Percentiles rank a stretch among this genome's conserved stretches.
Evolutionary conservation across 129 eudicot genomes (phyloP).

Genomic region (Tagetes erecta): DNA sequence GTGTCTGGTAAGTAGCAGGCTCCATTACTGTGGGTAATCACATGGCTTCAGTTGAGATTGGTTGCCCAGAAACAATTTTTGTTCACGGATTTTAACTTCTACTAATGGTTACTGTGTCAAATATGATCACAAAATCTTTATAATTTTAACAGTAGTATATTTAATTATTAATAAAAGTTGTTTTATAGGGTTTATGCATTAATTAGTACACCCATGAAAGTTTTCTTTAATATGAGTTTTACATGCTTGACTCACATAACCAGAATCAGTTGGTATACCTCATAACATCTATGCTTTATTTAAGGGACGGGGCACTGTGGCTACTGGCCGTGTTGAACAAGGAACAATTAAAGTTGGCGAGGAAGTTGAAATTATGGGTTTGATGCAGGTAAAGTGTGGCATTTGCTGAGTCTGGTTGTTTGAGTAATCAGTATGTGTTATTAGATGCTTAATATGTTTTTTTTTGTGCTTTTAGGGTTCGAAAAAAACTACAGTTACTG

Average conservation of each 20-base stretch:
- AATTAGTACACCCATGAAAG: background rate
- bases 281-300: background rate
- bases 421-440: constrained; percentile 12
- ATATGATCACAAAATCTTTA: background rate
- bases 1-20: background rate
- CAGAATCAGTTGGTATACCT: background rate
- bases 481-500: constrained; percentile 80
- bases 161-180: background rate
- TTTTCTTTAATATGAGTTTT: background rate
- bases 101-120: background rate
- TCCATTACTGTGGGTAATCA: background rate
- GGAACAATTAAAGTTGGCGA: constrained; percentile 68
- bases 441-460: background rate
- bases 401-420: background rate
- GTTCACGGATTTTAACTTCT: background rate
- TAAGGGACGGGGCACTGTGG: constrained; percentile 98
- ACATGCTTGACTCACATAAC: background rate
- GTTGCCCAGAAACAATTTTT: background rate
- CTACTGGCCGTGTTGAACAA: constrained; percentile 96
- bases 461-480: constrained; percentile 47
- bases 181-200: background rate
- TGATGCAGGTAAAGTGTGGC: constrained; percentile 34
- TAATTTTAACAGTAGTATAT: background rate
- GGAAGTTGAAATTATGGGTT: too few species aligned
- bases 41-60: background rate